Base-by-base conservation (phyloP, 495 filamentous ascomycete species). In the Trichocladium antarcticum region DNA sequence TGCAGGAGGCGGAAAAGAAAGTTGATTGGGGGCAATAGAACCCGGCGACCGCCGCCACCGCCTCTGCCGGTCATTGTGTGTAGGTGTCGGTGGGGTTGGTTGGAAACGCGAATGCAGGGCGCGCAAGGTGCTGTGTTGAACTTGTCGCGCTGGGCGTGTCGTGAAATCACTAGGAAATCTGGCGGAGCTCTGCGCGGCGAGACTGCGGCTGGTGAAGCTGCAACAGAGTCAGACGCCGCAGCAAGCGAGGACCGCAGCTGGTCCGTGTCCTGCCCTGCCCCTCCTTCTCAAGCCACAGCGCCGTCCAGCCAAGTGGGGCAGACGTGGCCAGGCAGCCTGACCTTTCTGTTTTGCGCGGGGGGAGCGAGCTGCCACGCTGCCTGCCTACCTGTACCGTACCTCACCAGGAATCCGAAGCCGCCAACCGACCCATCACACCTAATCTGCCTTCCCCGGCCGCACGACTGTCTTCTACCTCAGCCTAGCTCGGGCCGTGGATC, bases 1-100 rank as follows among this genome's bases (percentile, higher is more conserved):
- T 96, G 89, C 28, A 98, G 78, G 36, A 95, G 80, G 72, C 86
- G 89, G 80, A 98, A 98, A 63, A 98, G 95, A 65, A 95, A 95
- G 68, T 98, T 95, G 73, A 97, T 65, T 35, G 92, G 92, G 37
- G 90, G 89, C 42, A 97, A 81, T 59, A 98, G 76, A 54, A 96
- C 93, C 73, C 87, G 87, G 68, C 87, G 81, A 55, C 77, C 77
- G 54, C 82, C 86, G 56, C 85, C 85, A 57, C 83, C 83, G 51
- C 79, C 81, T 66, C 87, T 80, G 62, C 84, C 80, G 51, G 84
- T 79, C 88, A 95, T 95, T 63, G 57, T 77, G 66, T n/a, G 42
- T 42, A 45, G 44, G 49, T 32, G 10, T 36, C 35, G 21, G 17
- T 35, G 36, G 10, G 28, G 27, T 52, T 44, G 47, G 45, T 42